Evolutionary conservation across 106 monocot species (phyloP).

Genomic region (Dendrobium catenatum): DNA sequence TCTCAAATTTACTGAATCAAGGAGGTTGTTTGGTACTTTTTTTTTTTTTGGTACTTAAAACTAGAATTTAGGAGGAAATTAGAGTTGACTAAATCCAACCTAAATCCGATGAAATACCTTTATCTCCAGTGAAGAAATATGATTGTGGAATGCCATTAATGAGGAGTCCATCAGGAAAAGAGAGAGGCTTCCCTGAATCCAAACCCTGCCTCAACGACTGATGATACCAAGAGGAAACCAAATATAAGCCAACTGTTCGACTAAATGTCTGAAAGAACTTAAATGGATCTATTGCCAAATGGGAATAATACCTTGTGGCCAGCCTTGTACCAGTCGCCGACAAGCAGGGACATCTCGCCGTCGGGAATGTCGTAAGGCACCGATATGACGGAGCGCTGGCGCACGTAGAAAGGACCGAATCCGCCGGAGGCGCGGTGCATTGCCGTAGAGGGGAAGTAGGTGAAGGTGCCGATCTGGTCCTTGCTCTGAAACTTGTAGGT

Average conservation of each 20-base stretch:
- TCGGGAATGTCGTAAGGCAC: conserved; percentile 51
- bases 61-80: too few species aligned
- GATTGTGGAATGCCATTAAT: conserved; percentile 54
- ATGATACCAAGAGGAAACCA: background rate
- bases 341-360: conserved; percentile 69
- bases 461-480: conserved; percentile 88
- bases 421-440: conserved; percentile 86
- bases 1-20: background rate
- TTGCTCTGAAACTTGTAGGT: conserved; percentile 88
- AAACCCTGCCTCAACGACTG: conserved; percentile 59
- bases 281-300: background rate
- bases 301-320: conserved; percentile 51
- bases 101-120: conserved; percentile 32
- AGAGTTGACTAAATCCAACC: too few species aligned
- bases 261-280: conserved; percentile 8
- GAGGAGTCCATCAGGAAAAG: conserved; percentile 73
- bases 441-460: conserved; percentile 74
- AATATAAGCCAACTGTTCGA: background rate
- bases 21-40: too few species aligned
- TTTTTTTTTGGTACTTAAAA: too few species aligned
- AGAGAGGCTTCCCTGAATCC: conserved; percentile 47
- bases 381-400: conserved; percentile 49
- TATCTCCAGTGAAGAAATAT: conserved; percentile 52
- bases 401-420: conserved; percentile 68
- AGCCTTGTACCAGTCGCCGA: conserved; percentile 86